Evolutionary conservation across 331 rosid species (phyloP).

Genomic region (Rhamnella rubrinervis): DNA sequence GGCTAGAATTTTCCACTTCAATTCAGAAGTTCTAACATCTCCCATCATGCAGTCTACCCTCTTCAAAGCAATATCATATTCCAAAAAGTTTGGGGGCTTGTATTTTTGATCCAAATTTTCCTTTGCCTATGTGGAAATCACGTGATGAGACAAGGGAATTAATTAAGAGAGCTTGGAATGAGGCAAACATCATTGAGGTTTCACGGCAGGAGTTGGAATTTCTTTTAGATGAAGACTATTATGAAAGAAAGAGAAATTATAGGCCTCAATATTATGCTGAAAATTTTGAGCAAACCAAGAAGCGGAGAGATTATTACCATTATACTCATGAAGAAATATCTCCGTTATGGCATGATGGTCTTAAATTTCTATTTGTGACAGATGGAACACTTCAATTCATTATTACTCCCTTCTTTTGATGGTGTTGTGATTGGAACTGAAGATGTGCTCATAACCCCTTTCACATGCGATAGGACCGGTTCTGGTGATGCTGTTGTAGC

Average conservation of each 20-base stretch:
- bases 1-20: constrained; percentile 92
- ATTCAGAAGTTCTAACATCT: constrained; percentile 53
- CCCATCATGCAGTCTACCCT: constrained; percentile 62
- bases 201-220: constrained; percentile 83
- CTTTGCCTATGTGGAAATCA: constrained; percentile 78
- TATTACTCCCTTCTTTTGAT: constrained; percentile 68
- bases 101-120: constrained; percentile 67
- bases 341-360: constrained; percentile 73
- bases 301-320: constrained; percentile 50
- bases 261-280: constrained; percentile 78
- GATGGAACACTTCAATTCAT: constrained; percentile 84
- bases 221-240: constrained; percentile 78
- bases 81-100: constrained; percentile 67
- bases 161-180: constrained; percentile 71
- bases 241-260: constrained; percentile 61
- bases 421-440: constrained; percentile 86
- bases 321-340: constrained; percentile 54
- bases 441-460: constrained; percentile 92
- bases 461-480: constrained; percentile 91
- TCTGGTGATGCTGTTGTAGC: constrained; percentile 97
- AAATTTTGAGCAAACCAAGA: constrained; percentile 68
- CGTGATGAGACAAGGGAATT: constrained; percentile 62
- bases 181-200: constrained; percentile 74
- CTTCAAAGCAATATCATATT: constrained; percentile 57
- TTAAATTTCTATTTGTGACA: constrained; percentile 67